phyloP scores from a whole-genome alignment of 371 early-diverging fungal species.

The Polyrhizophydium stewartii region DNA sequence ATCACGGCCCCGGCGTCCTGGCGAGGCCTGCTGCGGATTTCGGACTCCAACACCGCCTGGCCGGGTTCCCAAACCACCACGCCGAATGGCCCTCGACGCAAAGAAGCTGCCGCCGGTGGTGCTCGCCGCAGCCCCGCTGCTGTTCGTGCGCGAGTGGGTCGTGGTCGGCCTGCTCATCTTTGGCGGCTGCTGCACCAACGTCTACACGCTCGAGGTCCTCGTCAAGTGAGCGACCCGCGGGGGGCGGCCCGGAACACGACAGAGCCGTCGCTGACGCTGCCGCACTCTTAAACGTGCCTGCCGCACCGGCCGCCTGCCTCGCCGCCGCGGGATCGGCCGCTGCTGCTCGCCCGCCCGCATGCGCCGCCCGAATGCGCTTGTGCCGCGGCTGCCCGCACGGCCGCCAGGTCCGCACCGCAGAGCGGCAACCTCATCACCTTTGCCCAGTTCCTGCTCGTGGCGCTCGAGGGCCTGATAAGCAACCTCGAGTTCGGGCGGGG shows the following conservation, averaged over 20 bases:
- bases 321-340: not conserved
- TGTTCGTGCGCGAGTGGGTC: conserved; percentile 19
- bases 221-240: conserved; percentile 47
- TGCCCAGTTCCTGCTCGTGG: conserved; percentile 75
- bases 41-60: too few species aligned
- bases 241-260: too few species aligned
- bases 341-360: not conserved
- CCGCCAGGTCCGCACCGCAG: conserved; percentile 60
- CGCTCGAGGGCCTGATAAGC: conserved; percentile 63
- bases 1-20: too few species aligned
- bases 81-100: too few species aligned
- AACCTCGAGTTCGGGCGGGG: conserved; percentile 46
- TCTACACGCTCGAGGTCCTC: conserved; percentile 75
- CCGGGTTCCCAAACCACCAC: too few species aligned
- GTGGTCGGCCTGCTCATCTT: conserved; percentile 54
- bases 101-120: not conserved
- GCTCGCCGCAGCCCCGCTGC: not conserved
- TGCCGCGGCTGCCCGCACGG: too few species aligned
- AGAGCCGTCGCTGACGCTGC: too few species aligned
- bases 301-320: too few species aligned
- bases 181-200: conserved; percentile 89
- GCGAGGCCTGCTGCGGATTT: too few species aligned
- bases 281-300: too few species aligned
- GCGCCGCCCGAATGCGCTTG: too few species aligned
- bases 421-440: conserved; percentile 82